Percentiles rank a stretch among this genome's conserved stretches.
These are phyloP conservation scores for Lippia alba DNA, from an alignment of 305 asterid genomes.

Conservation along the genomic window DNA sequence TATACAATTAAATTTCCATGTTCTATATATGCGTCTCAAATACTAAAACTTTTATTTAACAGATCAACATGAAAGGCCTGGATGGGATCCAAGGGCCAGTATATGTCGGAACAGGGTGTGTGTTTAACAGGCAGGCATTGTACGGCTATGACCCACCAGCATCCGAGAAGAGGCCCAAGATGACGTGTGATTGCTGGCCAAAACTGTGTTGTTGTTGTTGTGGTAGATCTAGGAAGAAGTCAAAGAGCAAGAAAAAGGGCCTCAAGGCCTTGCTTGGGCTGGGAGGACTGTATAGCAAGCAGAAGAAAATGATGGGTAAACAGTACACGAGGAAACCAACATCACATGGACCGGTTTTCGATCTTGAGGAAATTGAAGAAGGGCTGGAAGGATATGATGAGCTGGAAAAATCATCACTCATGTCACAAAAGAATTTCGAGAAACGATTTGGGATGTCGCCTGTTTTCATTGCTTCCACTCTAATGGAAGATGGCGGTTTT, in stretches of 20 bases:
- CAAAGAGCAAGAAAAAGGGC: conserved; percentile 61
- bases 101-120: conserved; percentile 88
- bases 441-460: conserved; percentile 82
- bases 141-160: conserved; percentile 85
- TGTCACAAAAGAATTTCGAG: conserved; percentile 78
- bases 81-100: conserved; percentile 94
- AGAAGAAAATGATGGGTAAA: conserved; percentile 44
- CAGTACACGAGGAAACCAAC: conserved; percentile 36
- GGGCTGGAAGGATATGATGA: conserved; percentile 42
- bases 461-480: conserved; percentile 76
- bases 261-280: conserved; percentile 40
- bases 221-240: conserved; percentile 67
- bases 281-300: conserved; percentile 38
- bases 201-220: conserved; percentile 58
- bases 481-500: conserved; percentile 83
- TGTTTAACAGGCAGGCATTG: conserved; percentile 79
- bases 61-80: conserved; percentile 89
- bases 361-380: conserved; percentile 44
- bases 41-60: conserved; percentile 32
- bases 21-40: neutral
- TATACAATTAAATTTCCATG: neutral
- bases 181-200: conserved; percentile 62
- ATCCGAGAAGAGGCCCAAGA: conserved; percentile 56
- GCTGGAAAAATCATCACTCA: conserved; percentile 62
- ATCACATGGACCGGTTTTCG: conserved; percentile 26